A percentile compares a stretch with the other conserved stretches of the same genome.
Evolutionary conservation across 176 grass and related monocot species (phyloP).

Genomic region (Hordeum vulgare): DNA sequence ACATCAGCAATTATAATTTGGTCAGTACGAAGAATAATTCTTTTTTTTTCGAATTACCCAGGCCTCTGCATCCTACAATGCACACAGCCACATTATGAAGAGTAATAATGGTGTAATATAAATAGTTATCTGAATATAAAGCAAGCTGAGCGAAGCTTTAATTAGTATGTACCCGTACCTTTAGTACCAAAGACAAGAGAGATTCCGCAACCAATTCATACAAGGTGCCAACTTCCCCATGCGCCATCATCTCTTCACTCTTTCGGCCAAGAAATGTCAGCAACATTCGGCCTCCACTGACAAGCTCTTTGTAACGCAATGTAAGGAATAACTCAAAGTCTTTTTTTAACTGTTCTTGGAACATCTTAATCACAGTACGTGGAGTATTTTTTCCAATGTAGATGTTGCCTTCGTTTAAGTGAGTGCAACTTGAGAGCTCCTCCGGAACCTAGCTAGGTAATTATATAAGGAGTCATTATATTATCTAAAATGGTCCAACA

Average conservation of each 20-base stretch:
- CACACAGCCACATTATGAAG: no score
- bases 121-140: background rate
- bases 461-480: background rate
- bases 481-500: no score
- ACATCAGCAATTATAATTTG: background rate
- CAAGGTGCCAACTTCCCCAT: background rate
- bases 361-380: background rate
- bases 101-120: background rate
- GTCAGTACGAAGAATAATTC: background rate
- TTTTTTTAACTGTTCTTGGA: conserved; percentile 27
- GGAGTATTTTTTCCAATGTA: conserved; percentile 17
- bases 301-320: conserved; percentile 21
- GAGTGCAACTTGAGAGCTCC: conserved; percentile 7
- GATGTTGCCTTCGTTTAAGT: conserved; percentile 21
- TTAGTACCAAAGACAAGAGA: conserved; percentile 6
- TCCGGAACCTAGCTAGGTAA: conserved; percentile 33
- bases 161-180: conserved; percentile 21
- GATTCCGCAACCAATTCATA: conserved; percentile 18
- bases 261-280: conserved; percentile 31
- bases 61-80: no score
- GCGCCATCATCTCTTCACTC: background rate
- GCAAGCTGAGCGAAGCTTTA: background rate
- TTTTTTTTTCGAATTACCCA: no score
- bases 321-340: conserved; percentile 31
- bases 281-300: conserved; percentile 20